Conservation (phyloP, 306 rosid species). For the Abrus pulchellus region DNA sequence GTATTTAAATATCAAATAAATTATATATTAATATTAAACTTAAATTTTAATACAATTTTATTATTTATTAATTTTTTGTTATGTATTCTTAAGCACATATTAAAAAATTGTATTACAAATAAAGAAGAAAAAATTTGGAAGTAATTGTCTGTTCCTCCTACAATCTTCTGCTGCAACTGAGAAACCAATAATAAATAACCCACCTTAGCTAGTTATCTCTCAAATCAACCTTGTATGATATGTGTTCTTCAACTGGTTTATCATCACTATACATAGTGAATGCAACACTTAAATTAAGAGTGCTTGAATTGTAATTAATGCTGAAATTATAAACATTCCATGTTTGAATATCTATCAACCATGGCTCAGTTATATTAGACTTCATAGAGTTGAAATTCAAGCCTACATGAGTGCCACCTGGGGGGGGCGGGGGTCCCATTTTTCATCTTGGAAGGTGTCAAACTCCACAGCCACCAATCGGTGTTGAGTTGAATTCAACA, state of each 20-base stretch:
- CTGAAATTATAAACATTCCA: constrained; percentile 48
- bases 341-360: constrained; percentile 21
- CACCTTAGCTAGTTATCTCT: constrained; percentile 46
- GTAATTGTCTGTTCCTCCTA: constrained; percentile 15
- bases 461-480: constrained; percentile 58
- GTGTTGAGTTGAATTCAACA: constrained; percentile 27
- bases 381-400: constrained; percentile 55
- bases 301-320: constrained; percentile 49
- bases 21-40: too few relatives aligned
- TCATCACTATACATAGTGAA: constrained; percentile 17
- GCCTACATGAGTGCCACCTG: constrained; percentile 49
- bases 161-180: constrained; percentile 48
- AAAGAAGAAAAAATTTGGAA: too few relatives aligned
- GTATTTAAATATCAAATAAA: too few relatives aligned
- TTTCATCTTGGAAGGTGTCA: constrained; percentile 47
- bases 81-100: too few relatives aligned
- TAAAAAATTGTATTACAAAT: too few relatives aligned
- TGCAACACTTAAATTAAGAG: constrained; percentile 41
- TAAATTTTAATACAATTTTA: too few relatives aligned
- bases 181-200: constrained; percentile 53
- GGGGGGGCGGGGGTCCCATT: constrained; percentile 33
- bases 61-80: too few relatives aligned
- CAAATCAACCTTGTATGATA: constrained; percentile 43
- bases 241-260: not conserved
- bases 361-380: constrained; percentile 36